Evolutionary conservation across 192 early-diverging fungal genomes (phyloP).

Genomic region (Backusella morwellensis): DNA sequence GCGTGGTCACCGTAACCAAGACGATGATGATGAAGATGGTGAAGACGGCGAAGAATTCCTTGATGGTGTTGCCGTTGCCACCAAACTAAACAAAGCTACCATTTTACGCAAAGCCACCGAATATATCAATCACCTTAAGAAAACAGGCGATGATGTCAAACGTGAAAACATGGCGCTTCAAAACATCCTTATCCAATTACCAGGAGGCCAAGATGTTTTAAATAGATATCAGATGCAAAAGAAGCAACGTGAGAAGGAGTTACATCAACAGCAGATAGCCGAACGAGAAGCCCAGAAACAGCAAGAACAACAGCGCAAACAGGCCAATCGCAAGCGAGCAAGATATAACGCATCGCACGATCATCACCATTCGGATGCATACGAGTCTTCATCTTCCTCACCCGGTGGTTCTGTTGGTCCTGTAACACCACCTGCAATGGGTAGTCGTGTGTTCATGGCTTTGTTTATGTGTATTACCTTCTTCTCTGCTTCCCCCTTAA

Average conservation of each 20-base stretch:
- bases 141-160: conserved; percentile 39
- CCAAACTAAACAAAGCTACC: conserved; percentile 92
- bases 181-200: conserved; percentile 42
- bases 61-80: conserved; percentile 84
- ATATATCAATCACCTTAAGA: conserved; percentile 71
- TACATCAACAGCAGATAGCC: not conserved
- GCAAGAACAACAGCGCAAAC: conserved; percentile 10
- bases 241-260: conserved; percentile 4
- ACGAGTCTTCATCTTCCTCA: conserved; percentile 25
- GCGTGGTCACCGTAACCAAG: conserved; percentile 16
- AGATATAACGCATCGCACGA: not conserved
- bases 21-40: conserved; percentile 49
- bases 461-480: conserved; percentile 59
- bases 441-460: conserved; percentile 52
- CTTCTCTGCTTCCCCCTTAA: conserved; percentile 42
- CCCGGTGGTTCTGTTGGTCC: conserved; percentile 12
- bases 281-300: conserved; percentile 15
- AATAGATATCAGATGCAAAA: conserved; percentile 17
- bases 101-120: conserved; percentile 89
- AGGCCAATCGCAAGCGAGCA: conserved; percentile 12
- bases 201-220: conserved; percentile 42
- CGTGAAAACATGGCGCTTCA: conserved; percentile 45
- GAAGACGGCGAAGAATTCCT: conserved; percentile 59
- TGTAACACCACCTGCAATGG: conserved; percentile 30
- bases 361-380: not conserved